phyloP scores from a whole-genome alignment of 805 yeast genomes.

The Wickerhamiella sergipiensis region DNA sequence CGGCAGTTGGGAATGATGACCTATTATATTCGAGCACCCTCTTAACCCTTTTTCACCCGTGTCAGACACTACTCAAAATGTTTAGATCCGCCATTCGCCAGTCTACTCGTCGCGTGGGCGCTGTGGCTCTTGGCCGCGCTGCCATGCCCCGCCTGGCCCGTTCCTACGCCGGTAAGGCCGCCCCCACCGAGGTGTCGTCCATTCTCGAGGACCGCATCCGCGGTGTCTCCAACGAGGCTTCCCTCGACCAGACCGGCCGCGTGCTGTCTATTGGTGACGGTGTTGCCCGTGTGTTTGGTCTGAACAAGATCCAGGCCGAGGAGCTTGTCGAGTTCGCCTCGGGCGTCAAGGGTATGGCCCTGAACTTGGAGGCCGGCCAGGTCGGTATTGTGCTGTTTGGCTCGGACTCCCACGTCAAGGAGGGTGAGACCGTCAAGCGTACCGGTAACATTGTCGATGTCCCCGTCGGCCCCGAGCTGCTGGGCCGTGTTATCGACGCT shows the following conservation, averaged over 20 bases:
- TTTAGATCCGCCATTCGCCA: slow-evolving; percentile 30
- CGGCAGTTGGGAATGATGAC: slow-evolving; percentile 2
- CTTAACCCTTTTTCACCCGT: slow-evolving; percentile 10
- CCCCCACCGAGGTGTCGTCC: slow-evolving; percentile 98
- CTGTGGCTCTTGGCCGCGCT: slow-evolving; percentile 23
- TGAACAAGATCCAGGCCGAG: slow-evolving; percentile 99
- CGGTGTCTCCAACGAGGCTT: slow-evolving; percentile 95
- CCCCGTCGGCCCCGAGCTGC: slow-evolving; percentile 94
- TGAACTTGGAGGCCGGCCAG: slow-evolving; percentile 99
- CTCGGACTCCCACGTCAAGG: slow-evolving; percentile 95
- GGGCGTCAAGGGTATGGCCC: slow-evolving; percentile 99
- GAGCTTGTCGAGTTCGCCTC: slow-evolving; percentile 98
- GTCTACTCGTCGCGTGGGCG: slow-evolving; percentile 27
- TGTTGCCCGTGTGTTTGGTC: slow-evolving; percentile 99
- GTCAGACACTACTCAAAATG: slow-evolving; percentile 17
- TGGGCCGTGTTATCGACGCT: slow-evolving; percentile 99
- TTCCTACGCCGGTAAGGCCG: slow-evolving; percentile 94
- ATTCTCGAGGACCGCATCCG: slow-evolving; percentile 98
- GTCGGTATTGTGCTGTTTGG: slow-evolving; percentile 99
- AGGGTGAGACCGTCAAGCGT: slow-evolving; percentile 99
- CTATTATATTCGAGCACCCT: slow-evolving; percentile 8
- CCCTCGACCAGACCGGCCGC: slow-evolving; percentile 98
- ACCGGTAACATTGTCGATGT: slow-evolving; percentile 99
- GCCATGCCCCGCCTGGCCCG: slow-evolving; percentile 38
- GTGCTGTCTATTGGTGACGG: slow-evolving; percentile 99